A percentile compares a stretch with the other conserved stretches of the same genome.
Conservation (phyloP, 176 grass and related monocot species). For the Musa schizocarpa region DNA sequence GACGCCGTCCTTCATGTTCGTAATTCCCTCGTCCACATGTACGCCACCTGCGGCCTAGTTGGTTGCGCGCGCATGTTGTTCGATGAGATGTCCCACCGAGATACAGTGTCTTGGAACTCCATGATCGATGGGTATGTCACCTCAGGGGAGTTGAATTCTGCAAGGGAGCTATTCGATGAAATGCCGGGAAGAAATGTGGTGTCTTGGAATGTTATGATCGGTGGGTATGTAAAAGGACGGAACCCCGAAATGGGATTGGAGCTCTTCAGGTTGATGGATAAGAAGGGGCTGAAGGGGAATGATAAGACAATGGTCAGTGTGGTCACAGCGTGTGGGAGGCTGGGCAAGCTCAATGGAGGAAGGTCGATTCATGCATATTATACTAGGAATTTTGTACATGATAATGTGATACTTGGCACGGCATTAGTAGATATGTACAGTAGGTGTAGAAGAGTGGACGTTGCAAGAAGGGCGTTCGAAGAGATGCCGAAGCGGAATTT, state of each 20-base stretch:
- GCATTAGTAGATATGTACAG: conserved; percentile 53
- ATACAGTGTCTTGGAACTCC: conserved; percentile 42
- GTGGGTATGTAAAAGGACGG: conserved; percentile 30
- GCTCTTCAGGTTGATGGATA: conserved; percentile 30
- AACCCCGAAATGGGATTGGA: conserved; percentile 31
- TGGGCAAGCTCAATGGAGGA: conserved; percentile 32
- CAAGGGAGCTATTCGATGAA: conserved; percentile 32
- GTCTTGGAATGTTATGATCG: conserved; percentile 52
- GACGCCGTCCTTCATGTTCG: conserved; percentile 31
- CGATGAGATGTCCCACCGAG: conserved; percentile 41
- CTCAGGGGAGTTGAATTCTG: conserved; percentile 11
- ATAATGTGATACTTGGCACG: conserved; percentile 47
- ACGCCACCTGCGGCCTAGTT: conserved; percentile 25
- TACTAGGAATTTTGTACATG: conserved; percentile 37
- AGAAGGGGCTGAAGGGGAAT: conserved; percentile 17
- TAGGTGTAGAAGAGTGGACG: conserved; percentile 28
- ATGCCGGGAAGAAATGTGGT: conserved; percentile 42
- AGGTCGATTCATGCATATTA: conserved; percentile 38
- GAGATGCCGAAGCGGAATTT: conserved; percentile 16
- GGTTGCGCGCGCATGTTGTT: conserved; percentile 30
- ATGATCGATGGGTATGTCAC: conserved; percentile 29
- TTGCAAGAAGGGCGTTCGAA: conserved; percentile 47
- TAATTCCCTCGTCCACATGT: conserved; percentile 47
- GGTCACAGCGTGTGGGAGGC: conserved; percentile 31
- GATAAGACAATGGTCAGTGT: conserved; percentile 26